Conservation (phyloP, 345 rosid genomes). For the Corchorus capsularis region DNA sequence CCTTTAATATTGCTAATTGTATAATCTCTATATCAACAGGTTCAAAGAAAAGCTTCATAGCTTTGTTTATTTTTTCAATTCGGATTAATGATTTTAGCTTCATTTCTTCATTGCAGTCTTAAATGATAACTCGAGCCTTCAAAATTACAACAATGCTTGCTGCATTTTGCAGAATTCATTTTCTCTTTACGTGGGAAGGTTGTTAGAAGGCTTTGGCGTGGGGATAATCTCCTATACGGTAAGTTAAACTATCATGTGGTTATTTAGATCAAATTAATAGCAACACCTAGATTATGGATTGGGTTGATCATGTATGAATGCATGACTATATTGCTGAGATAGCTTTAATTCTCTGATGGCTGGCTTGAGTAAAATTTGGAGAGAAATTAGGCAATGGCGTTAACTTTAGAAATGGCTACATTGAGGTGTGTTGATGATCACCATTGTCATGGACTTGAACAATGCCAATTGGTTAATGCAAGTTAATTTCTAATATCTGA, state of each 20-base stretch:
- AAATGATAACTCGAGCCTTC: conserved; percentile 40
- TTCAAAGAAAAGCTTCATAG: not conserved
- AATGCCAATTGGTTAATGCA: too few relatives aligned
- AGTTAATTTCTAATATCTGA: not conserved
- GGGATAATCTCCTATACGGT: conserved; percentile 98
- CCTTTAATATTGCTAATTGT: too few relatives aligned
- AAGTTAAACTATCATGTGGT: conserved; percentile 24
- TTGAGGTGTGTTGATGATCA: too few relatives aligned
- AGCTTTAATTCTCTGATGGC: too few relatives aligned
- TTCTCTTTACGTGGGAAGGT: conserved; percentile 95
- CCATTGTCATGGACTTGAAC: too few relatives aligned
- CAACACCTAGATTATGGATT: not conserved
- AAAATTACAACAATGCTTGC: conserved; percentile 19
- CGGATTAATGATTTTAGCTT: not conserved
- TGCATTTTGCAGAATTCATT: conserved; percentile 70
- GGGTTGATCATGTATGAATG: conserved; percentile 42
- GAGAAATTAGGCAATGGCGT: too few relatives aligned
- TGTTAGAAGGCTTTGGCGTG: conserved; percentile 95
- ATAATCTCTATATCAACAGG: too few relatives aligned
- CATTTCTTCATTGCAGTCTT: conserved; percentile 53
- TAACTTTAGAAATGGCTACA: too few relatives aligned
- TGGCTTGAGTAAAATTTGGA: too few relatives aligned
- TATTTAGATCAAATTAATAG: not conserved
- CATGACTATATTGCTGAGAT: conserved; percentile 4
- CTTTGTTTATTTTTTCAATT: conserved; percentile 10